phyloP scores from a whole-genome alignment of 805 yeast genomes.

The Yarrowia sp. region DNA sequence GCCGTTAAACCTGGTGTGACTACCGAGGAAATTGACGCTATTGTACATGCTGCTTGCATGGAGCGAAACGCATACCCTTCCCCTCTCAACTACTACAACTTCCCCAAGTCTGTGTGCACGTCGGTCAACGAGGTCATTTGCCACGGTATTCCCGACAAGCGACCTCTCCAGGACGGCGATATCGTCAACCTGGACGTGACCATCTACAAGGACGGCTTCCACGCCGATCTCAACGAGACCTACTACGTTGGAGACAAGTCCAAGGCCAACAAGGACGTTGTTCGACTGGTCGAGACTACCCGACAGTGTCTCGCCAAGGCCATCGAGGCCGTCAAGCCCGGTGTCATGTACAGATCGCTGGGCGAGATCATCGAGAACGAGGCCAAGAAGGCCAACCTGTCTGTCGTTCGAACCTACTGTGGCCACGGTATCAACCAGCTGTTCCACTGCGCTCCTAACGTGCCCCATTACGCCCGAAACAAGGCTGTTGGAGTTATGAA shows the following conservation, averaged over 20 bases:
- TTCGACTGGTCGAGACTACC: conserved; percentile 88
- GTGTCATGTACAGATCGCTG: conserved; percentile 80
- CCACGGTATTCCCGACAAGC: conserved; percentile 95
- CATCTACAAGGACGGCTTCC: conserved; percentile 83
- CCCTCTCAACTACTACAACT: conserved; percentile 91
- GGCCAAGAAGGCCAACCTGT: conserved; percentile 76
- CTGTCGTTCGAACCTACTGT: conserved; percentile 87
- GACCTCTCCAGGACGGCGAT: conserved; percentile 89
- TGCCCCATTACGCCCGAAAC: conserved; percentile 93
- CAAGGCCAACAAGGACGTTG: conserved; percentile 75
- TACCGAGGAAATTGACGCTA: conserved; percentile 86
- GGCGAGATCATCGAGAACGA: conserved; percentile 89
- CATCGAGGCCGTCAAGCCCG: conserved; percentile 87
- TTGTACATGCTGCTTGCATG: conserved; percentile 86
- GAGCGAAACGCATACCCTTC: conserved; percentile 93
- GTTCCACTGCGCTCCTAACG: conserved; percentile 91
- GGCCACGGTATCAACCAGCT: conserved; percentile 91
- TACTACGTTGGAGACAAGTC: conserved; percentile 95
- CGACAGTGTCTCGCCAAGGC: conserved; percentile 88
- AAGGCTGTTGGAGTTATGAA: conserved; percentile 93
- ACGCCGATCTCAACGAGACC: conserved; percentile 94
- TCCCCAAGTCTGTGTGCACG: conserved; percentile 90
- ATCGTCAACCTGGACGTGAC: conserved; percentile 91
- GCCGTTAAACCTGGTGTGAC: conserved; percentile 86
- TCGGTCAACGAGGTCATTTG: conserved; percentile 95